Percentiles rank a stretch among this genome's conserved stretches.
These are phyloP conservation scores for Dioscorea cayenensis DNA, from an alignment of 116 monocot genomes.

Conservation along the genomic window DNA sequence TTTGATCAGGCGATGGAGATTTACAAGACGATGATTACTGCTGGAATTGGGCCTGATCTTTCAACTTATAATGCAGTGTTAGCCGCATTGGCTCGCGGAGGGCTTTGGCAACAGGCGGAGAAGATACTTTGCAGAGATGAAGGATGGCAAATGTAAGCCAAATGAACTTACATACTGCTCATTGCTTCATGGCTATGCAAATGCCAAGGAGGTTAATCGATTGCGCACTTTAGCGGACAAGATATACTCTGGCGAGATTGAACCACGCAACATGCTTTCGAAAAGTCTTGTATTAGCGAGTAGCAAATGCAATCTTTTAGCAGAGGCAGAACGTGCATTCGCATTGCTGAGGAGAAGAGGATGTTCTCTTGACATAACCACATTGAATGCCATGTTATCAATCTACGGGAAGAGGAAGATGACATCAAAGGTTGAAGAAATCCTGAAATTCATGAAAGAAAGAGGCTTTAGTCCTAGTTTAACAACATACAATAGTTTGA, in stretches of 20 bases:
- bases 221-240: constrained; percentile 51
- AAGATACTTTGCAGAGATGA: constrained; percentile 79
- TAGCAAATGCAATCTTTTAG: constrained; percentile 77
- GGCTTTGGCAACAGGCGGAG: constrained; percentile 84
- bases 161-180: constrained; percentile 83
- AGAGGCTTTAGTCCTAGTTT: constrained; percentile 58
- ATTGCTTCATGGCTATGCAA: constrained; percentile 89
- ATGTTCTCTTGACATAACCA: constrained; percentile 66
- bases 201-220: constrained; percentile 52
- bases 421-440: constrained; percentile 64
- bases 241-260: constrained; percentile 58
- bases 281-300: constrained; percentile 83
- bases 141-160: constrained; percentile 54
- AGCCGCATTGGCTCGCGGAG: constrained; percentile 88
- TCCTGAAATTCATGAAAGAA: constrained; percentile 64
- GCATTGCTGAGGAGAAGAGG: constrained; percentile 63
- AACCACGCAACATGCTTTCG: constrained; percentile 60
- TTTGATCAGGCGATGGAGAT: constrained; percentile 84
- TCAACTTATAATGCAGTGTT: constrained; percentile 91
- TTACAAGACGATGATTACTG: constrained; percentile 74
- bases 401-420: constrained; percentile 82
- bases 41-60: constrained; percentile 79
- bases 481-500: constrained; percentile 80
- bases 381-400: constrained; percentile 90
- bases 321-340: constrained; percentile 67